A percentile compares a stretch with the other conserved stretches of the same genome.
phyloP scores from a whole-genome alignment of 139 green algal genomes.

The Raphidocelis subcapitata region DNA sequence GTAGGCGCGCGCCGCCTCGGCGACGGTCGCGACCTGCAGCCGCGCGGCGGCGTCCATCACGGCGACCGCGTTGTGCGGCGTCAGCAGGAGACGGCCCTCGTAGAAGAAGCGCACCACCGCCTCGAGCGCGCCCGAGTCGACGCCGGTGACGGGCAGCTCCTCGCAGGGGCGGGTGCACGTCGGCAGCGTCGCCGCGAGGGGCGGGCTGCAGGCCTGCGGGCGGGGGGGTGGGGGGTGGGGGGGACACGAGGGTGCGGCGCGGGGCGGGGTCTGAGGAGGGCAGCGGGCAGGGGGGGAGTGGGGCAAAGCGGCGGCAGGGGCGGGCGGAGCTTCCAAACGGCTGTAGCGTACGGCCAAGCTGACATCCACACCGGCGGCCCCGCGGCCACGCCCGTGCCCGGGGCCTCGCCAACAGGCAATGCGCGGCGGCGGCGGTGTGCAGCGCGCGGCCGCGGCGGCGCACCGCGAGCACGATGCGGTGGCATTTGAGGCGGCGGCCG shows the following conservation, averaged over 20 bases:
- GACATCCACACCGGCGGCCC: neutral
- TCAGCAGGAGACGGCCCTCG: conserved; percentile 32
- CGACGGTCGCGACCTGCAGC: conserved; percentile 35
- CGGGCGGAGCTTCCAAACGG: neutral
- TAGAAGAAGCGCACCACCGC: conserved; percentile 46
- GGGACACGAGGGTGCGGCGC: neutral
- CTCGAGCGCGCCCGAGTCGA: conserved; percentile 41
- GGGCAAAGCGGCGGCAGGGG: neutral
- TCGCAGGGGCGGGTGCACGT: conserved; percentile 22
- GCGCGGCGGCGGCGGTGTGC: neutral
- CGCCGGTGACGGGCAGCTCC: conserved; percentile 50
- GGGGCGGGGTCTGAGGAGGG: neutral
- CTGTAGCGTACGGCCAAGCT: neutral
- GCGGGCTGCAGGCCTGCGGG: neutral
- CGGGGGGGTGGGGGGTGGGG: neutral
- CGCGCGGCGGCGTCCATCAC: conserved; percentile 36
- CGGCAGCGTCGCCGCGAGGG: neutral
- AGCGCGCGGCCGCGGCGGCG: neutral
- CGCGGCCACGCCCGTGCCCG: neutral
- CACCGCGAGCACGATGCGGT: conserved; percentile 50
- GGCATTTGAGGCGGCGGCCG: conserved; percentile 31
- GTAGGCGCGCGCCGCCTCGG: conserved; percentile 31
- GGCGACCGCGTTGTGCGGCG: conserved; percentile 20
- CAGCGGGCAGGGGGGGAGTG: neutral
- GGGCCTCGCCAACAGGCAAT: neutral